These are phyloP conservation scores for Neurospora sp. DNA, from an alignment of 495 filamentous ascomycete genomes.

Conservation along the genomic window DNA sequence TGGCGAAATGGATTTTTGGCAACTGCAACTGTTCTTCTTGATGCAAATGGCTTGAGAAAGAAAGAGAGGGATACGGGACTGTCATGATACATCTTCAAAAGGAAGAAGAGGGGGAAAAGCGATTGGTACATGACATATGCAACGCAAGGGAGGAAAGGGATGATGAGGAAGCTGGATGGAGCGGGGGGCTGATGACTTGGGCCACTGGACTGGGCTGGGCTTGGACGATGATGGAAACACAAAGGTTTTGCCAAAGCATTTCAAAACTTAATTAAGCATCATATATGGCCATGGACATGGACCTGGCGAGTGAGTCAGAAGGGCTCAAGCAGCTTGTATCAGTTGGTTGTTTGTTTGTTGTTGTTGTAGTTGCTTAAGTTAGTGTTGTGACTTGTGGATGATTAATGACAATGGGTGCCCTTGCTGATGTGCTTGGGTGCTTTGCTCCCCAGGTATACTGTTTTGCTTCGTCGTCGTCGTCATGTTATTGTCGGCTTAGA, in stretches of 20 bases:
- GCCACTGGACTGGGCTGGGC: neutral
- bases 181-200: neutral
- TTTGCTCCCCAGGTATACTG: neutral
- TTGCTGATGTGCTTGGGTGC: neutral
- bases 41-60: neutral
- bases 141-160: neutral
- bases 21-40: neutral
- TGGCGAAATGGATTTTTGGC: neutral
- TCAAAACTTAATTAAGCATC: neutral
- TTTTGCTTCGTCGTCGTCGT: neutral
- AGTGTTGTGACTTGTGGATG: neutral
- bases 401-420: neutral
- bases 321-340: neutral
- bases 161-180: neutral
- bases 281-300: neutral
- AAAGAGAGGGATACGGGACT: neutral
- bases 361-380: neutral
- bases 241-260: neutral
- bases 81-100: neutral
- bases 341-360: neutral
- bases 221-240: neutral
- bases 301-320: neutral
- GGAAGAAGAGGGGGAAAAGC: neutral
- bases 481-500: neutral
- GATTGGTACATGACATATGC: neutral